A percentile compares a stretch with the other conserved stretches of the same genome.
phyloP scores from a whole-genome alignment of 2,329 filamentous ascomycete species.

The Epichloe typhina region DNA sequence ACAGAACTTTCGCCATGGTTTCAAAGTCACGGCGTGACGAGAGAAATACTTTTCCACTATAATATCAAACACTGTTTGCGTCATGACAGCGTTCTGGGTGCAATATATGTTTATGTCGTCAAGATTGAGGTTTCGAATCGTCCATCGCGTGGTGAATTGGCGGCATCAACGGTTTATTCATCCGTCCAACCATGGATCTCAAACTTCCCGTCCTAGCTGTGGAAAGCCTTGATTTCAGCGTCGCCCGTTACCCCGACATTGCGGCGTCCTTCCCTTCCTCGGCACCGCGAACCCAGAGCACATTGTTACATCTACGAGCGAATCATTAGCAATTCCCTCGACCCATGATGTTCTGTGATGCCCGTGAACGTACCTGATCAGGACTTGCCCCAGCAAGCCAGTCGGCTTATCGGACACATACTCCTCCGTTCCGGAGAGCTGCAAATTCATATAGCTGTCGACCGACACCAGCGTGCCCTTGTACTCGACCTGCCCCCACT shows the following conservation, averaged over 20 bases:
- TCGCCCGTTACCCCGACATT: slow-evolving; percentile 4
- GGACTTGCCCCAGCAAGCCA: slow-evolving; percentile 73
- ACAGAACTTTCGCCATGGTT: neutral
- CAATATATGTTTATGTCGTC: neutral
- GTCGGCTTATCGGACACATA: slow-evolving; percentile 80
- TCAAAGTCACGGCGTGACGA: neutral
- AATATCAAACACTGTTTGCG: neutral
- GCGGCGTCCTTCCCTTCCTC: slow-evolving; percentile 5
- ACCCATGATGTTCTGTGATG: neutral
- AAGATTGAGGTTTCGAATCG: neutral
- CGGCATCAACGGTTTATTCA: neutral
- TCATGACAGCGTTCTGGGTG: neutral
- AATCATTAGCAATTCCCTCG: slow-evolving; percentile 1
- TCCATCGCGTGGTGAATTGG: neutral
- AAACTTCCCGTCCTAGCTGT: neutral
- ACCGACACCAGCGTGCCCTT: slow-evolving; percentile 84
- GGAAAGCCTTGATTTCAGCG: neutral
- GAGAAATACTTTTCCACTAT: neutral
- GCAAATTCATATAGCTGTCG: slow-evolving; percentile 98
- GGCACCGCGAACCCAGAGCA: slow-evolving; percentile 68
- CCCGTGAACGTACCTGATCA: slow-evolving; percentile 59
- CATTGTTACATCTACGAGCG: slow-evolving; percentile 73
- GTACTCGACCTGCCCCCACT: slow-evolving; percentile 98
- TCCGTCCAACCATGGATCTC: neutral
- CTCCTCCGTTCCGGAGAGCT: slow-evolving; percentile 82